Evolutionary conservation across 176 grass and related monocot species (phyloP), one percentile per base, ranked within the genome.

Genomic region (Panicum miliaceum): DNA sequence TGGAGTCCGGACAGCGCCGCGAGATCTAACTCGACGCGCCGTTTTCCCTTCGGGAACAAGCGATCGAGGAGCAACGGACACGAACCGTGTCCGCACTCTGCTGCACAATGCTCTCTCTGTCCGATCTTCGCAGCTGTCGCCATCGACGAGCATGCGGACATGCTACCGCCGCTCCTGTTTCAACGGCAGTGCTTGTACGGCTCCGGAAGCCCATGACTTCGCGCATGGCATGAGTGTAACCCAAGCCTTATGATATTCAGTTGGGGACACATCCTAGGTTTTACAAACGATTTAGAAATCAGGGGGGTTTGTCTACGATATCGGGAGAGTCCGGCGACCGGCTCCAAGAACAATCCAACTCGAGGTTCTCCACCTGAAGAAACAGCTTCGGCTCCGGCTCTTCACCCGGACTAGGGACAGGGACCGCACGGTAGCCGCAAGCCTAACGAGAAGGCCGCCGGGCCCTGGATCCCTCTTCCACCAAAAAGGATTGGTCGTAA

Each of bases 151-250:
- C 56, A 58, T 0, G 54, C 54, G 2, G 7, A 8, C 22, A 32
- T 32, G 29, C 29, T 32, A 1, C 23, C 56, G 56, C 56, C 8
- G 56, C 56, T 58, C 8, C 47, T 7, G 5, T 5, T 25, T 80
- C 54, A 4, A 80, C 68, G 46, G 69, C 45, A 0, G 32, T 40
- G n/a, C 14, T 18, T 71, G 73, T 64, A 83, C 64, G 80, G 80
- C 34, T 51, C 0, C 2, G 7, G 29, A 41, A 43, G 64, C 40
- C 2, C 51, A 1, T 85, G 87, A 81, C 87, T 75, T 75, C 25
- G 1, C 3, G 62, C 34, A 34, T 12, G 18, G 7, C 15, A 16
- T 12, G 57, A 59, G 26, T 58, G 47, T 36, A 48, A 48, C 67
- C 0, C 0, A 67, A 25, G 53, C 3, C 5, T 42, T 38, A 40